Conservation (phyloP, 164 flowering plant species). For the Tinospora cordifolia region DNA sequence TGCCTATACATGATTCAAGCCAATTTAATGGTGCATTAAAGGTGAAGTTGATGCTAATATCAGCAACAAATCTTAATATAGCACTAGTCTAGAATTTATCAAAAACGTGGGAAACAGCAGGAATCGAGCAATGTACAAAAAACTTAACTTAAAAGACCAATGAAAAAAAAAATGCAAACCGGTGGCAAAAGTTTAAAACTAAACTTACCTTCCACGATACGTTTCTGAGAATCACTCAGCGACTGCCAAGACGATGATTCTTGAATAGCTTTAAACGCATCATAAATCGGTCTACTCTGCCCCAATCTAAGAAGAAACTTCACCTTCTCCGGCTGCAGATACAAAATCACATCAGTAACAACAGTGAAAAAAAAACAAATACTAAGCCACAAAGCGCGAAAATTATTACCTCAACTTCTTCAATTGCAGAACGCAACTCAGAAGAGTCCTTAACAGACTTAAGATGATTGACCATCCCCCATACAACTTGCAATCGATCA, state of each 20-base stretch:
- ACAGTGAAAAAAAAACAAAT: background rate
- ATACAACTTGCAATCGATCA: constrained; percentile 61
- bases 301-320: constrained; percentile 71
- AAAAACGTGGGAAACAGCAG: too few species aligned
- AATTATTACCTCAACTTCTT: constrained; percentile 91
- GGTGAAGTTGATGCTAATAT: too few species aligned
- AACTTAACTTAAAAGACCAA: background rate
- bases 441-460: constrained; percentile 81
- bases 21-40: too few species aligned
- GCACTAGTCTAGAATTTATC: too few species aligned
- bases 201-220: constrained; percentile 73
- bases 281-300: constrained; percentile 87
- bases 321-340: constrained; percentile 83
- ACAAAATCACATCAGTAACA: background rate
- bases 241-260: constrained; percentile 69
- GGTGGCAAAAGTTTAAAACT: too few species aligned
- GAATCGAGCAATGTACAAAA: background rate
- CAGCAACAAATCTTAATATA: too few species aligned
- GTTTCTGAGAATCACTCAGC: constrained; percentile 67
- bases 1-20: too few species aligned
- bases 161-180: background rate
- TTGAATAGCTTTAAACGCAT: constrained; percentile 77
- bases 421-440: constrained; percentile 88
- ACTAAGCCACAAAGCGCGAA: background rate
- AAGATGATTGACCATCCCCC: constrained; percentile 91